Conservation (phyloP, 1,139 yeast genomes). For the Debaryomyces sp. region DNA sequence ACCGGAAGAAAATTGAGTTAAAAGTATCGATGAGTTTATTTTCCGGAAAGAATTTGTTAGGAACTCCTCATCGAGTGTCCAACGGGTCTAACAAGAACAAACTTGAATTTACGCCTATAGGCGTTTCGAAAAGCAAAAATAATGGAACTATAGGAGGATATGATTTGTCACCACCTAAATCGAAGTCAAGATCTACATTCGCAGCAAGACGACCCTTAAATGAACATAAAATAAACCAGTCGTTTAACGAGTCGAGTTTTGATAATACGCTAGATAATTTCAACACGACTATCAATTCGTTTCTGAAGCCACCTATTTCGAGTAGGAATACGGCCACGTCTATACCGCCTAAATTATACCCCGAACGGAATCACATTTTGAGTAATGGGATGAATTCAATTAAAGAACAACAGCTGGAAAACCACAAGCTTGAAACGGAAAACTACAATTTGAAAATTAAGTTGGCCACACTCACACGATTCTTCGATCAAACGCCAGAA, state of each 20-base stretch:
- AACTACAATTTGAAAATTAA: constrained; percentile 65
- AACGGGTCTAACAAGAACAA: constrained; percentile 11
- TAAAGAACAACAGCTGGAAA: constrained; percentile 55
- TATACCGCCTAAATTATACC: constrained; percentile 1
- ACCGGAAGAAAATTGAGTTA: background rate
- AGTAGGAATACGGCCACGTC: background rate
- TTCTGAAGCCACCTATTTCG: constrained; percentile 9
- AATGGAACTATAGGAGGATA: constrained; percentile 7
- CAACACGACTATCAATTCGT: constrained; percentile 16
- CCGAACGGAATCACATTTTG: constrained; percentile 15
- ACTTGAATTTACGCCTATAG: constrained; percentile 50
- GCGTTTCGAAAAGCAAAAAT: constrained; percentile 17
- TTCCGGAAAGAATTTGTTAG: constrained; percentile 20
- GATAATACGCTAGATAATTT: constrained; percentile 36
- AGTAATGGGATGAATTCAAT: constrained; percentile 38
- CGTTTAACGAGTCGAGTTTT: constrained; percentile 28
- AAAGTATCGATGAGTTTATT: constrained; percentile 8
- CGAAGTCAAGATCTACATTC: background rate
- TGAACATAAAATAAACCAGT: background rate
- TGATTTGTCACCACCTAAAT: constrained; percentile 1
- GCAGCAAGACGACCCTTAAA: background rate
- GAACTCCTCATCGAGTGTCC: constrained; percentile 27
- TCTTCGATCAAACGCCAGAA: constrained; percentile 48
- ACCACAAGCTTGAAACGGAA: constrained; percentile 56
- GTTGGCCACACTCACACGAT: constrained; percentile 53